Evolutionary conservation across 305 asterid species (phyloP), one percentile per base, ranked within the genome.

Genomic region (Ilex paraguariensis): DNA sequence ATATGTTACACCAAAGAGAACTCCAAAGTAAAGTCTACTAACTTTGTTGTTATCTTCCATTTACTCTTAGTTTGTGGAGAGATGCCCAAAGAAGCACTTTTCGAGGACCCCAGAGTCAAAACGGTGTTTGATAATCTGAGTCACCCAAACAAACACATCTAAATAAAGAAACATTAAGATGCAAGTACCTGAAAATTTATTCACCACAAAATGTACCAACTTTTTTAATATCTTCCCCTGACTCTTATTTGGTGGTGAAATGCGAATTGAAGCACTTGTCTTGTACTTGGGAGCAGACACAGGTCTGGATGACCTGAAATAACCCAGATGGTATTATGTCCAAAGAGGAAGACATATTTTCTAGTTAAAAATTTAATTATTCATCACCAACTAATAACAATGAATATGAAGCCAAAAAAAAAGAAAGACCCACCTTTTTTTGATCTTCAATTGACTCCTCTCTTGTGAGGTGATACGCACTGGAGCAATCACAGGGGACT

Each of bases 11-110:
- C 13, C 52, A 6, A 46, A 3, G 9, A 54, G 61, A 60, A 12
- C 51, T 17, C 28, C 10, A 46, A 61, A 60, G 13, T 21, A 32
- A 32, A 50, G 42, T 31, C 17, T 70, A 81, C 82, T 54, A 50
- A 93, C 99, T 86, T 90, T 86, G 83, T 90, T 54, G 97, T 93
- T 73, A 90, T 87, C 89, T 87, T 93, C 79, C 76, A 77, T 46
- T 86, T 75, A 76, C 71, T 72, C 79, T 77, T 84, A 59, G 84
- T 71, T 57, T 76, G 79, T 57, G 67, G 71, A 48, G 93, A 82
- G 65, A 70, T 62, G 62, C 73, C 65, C 36, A 75, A 66, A 44
- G 85, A 74, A 65, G 68, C 79, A 77, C 70, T 54, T 66, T 70
- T 80, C 44, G 71, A 67, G 64, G 82, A 74, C 71, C 76, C 82